Percentiles rank a stretch among this genome's conserved stretches.
Evolutionary conservation across 495 filamentous ascomycete species (phyloP).

Genomic region (Hypoxylon perforatum): DNA sequence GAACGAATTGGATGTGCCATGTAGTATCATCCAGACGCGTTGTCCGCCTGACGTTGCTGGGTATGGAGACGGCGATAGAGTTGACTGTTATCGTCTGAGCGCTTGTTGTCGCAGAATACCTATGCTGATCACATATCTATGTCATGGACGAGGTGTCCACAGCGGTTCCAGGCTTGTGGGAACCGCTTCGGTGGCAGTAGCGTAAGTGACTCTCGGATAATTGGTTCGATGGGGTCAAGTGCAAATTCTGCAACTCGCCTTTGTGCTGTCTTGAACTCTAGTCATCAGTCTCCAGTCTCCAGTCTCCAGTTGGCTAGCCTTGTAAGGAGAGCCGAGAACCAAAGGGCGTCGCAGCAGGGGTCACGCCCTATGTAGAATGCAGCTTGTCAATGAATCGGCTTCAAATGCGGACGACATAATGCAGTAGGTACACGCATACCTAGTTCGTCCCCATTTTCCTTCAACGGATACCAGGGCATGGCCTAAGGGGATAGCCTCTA

Average conservation of each 20-base stretch:
- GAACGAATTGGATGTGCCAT: conserved; percentile 4
- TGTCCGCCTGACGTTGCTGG: conserved; percentile 27
- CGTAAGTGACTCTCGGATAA: conserved; percentile 15
- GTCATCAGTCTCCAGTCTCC: neutral
- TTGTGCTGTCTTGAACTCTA: neutral
- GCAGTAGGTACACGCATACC: conserved; percentile 10
- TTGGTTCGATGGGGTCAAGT: conserved; percentile 21
- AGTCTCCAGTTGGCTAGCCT: conserved; percentile 11
- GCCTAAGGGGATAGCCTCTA: neutral
- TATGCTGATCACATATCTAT: too few relatives aligned
- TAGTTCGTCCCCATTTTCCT: conserved; percentile 1
- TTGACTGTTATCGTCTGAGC: neutral
- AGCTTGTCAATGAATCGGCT: conserved; percentile 21
- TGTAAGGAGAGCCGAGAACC: conserved; percentile 9
- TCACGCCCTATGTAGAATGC: conserved; percentile 34
- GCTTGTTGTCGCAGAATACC: too few relatives aligned
- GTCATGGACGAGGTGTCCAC: conserved; percentile 16
- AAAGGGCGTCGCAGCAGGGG: conserved; percentile 16
- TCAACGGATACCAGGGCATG: conserved; percentile 1
- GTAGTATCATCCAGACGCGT: conserved; percentile 24
- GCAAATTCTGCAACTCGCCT: conserved; percentile 27
- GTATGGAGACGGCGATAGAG: conserved; percentile 1
- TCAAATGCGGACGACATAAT: conserved; percentile 4
- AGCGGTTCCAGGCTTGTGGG: conserved; percentile 25
- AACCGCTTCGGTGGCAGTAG: conserved; percentile 2